Conservation (phyloP, 2,329 filamentous ascomycete species). For the Pseudogymnoascus sp. region DNA sequence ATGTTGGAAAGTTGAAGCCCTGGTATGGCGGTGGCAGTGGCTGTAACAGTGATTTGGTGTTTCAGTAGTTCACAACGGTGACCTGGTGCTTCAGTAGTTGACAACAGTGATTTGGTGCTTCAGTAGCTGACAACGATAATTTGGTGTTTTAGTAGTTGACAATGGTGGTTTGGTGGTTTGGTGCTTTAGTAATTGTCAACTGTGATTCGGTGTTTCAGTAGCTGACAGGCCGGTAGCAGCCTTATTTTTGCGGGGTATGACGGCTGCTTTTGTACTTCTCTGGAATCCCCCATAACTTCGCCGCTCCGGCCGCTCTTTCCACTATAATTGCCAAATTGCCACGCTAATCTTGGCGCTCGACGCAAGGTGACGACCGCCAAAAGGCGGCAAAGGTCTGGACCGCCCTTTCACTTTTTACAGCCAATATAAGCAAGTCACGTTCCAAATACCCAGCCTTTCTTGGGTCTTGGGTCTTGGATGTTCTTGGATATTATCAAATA, state of each 20-base stretch:
- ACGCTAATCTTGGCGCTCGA: not conserved
- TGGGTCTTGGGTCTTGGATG: not conserved
- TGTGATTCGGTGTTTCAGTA: not conserved
- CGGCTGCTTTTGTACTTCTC: not conserved
- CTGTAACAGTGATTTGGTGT: not conserved
- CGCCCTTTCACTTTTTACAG: too few relatives aligned
- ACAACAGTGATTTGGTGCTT: too few relatives aligned
- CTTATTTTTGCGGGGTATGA: conserved; percentile 6
- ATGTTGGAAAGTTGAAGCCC: not conserved
- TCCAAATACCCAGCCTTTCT: not conserved
- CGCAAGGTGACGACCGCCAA: not conserved
- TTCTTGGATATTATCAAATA: conserved; percentile 3
- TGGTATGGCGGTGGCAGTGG: not conserved
- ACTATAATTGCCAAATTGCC: not conserved
- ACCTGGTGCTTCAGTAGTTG: too few relatives aligned
- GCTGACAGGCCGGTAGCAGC: conserved; percentile 1
- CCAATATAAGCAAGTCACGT: not conserved
- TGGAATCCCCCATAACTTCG: not conserved
- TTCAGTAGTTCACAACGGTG: not conserved
- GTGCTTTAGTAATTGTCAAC: too few relatives aligned
- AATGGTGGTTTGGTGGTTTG: too few relatives aligned
- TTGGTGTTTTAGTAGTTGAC: too few relatives aligned
- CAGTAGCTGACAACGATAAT: too few relatives aligned
- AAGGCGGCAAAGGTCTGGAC: not conserved
- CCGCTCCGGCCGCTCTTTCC: not conserved